Evolutionary conservation across 768 basidiomycete species (phyloP), one percentile per base, ranked within the genome.

Genomic region (Rhizopogon salebrosus): DNA sequence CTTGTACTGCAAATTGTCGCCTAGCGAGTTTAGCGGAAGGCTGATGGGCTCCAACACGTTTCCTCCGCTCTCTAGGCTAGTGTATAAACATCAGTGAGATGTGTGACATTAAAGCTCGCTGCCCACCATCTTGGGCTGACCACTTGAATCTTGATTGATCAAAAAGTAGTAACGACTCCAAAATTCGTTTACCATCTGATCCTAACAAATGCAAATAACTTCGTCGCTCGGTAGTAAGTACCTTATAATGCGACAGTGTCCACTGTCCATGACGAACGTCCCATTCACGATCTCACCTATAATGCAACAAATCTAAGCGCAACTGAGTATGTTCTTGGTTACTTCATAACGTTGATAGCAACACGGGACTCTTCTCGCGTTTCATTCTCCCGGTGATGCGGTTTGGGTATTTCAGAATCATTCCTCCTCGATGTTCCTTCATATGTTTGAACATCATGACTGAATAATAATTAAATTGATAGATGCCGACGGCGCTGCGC

Each of bases 21-120:
- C 76, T 80, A 36, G 62, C 56, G 9, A 78, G 66, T 57, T 75
- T 79, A 34, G 72, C 80, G 14, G 84, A 80, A 31, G 77, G 71
- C 39, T 75, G 72, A 57, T 87, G 85, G 1, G 61, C 70, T n/a
- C 63, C 63, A 14, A 63, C 64, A 51, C 80, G 79, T 52, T 67
- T 69, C 54, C 75, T 74, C 49, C 68, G 67, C 59, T 68, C 68
- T 48, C 55, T 68, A 27, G 67, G 66, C 67, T 71, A 68, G 57
- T 69, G 60, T 26, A 51, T 42, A 18, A 24, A 36, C 20, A 39
- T 68, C 36, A 66, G 62, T 27, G 23, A 24, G 24, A 41, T 11
- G 10, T 10, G 5, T 36, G 41, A 35, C 34, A 27, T 6, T 31
- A 6, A 36, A 34, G 7, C 23, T 43, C 24, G 13, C 43, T 24